Evolutionary conservation across 2,329 filamentous ascomycete species (phyloP), one percentile per base, ranked within the genome.

Genomic region (Colletotrichum orchidophilum): DNA sequence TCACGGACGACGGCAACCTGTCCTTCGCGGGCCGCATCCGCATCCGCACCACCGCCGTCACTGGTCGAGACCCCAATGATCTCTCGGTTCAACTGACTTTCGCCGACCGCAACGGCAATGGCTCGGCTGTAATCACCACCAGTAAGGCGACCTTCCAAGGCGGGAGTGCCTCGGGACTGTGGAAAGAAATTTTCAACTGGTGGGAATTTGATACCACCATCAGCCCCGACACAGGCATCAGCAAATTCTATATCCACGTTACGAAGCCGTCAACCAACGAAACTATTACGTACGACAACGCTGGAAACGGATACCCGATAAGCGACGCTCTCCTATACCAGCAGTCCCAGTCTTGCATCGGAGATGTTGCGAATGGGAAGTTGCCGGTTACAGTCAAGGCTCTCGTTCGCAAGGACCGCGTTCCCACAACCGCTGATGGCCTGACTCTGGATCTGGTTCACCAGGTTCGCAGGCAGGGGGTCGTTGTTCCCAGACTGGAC

Each of bases 1-100:
- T 81, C 21, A 77, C 78, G 58, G 50, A 67, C 52, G 74, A 74
- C 9, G 75, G 78, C 4, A 71, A 71, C 8, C 63, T 81, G 0
- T 61, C 72, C 1, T 77, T 80, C 24, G 63, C 35, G 0, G 80
- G 69, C 1, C 70, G 74, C 0, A 66, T 81, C 33, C 76, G 79
- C 18, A 33, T 80, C 2, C 65, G 73, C 26, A 73, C 65, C 12
- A 55, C 73, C 3, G 65, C 72, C 3, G 60, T 53, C 18, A 72
- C 70, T 0, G 75, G 74, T 0, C 75, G 78, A 2, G 54, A 79
- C 35, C 46, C 64, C 2, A 50, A 62, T 0, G 76, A 79, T 31
- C 50, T 80, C 2, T 67, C 69, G 3, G 69, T 80, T 1, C 63
- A 75, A 18, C 64, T 80, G 15, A 66, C 74, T 2, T 63, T 70